Percentiles rank a stretch among this genome's conserved stretches.
phyloP scores from a whole-genome alignment of 768 basidiomycete species.

The Phlegmacium glaucopus region DNA sequence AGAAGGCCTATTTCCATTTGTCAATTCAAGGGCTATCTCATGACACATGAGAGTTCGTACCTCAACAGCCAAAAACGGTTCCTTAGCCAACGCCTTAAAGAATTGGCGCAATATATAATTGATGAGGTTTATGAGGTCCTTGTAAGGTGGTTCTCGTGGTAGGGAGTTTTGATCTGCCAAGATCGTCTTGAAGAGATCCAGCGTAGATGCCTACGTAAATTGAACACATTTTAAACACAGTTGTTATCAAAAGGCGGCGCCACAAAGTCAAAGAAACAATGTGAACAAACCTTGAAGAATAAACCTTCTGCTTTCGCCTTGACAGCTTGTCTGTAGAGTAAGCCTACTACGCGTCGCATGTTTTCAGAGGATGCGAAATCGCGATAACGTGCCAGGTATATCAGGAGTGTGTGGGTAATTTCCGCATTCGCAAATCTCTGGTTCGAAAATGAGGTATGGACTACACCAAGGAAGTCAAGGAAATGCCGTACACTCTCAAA shows the following conservation, averaged over 20 bases:
- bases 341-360: conserved; percentile 85
- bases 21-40: conserved; percentile 6
- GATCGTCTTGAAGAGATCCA: conserved; percentile 85
- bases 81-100: conserved; percentile 86
- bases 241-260: conserved; percentile 10
- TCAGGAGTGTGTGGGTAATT: conserved; percentile 78
- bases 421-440: conserved; percentile 91
- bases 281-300: conserved; percentile 80
- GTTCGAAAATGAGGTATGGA: conserved; percentile 4
- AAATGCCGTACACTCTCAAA: conserved; percentile 73
- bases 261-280: conserved; percentile 17
- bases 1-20: conserved; percentile 60
- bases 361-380: conserved; percentile 77
- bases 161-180: conserved; percentile 76
- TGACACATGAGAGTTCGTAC: conserved; percentile 38
- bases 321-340: conserved; percentile 90
- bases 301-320: conserved; percentile 90
- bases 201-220: conserved; percentile 72
- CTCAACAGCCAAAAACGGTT: conserved; percentile 87
- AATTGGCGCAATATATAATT: conserved; percentile 88
- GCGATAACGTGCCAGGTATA: conserved; percentile 80
- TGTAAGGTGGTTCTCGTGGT: conserved; percentile 74
- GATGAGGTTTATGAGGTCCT: conserved; percentile 82
- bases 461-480: conserved; percentile 2
- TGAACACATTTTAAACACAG: conserved; percentile 5